Evolutionary conservation across 2,329 filamentous ascomycete genomes (phyloP), one percentile per base, ranked within the genome.

Genomic region (Pseudocercospora crystallina): DNA sequence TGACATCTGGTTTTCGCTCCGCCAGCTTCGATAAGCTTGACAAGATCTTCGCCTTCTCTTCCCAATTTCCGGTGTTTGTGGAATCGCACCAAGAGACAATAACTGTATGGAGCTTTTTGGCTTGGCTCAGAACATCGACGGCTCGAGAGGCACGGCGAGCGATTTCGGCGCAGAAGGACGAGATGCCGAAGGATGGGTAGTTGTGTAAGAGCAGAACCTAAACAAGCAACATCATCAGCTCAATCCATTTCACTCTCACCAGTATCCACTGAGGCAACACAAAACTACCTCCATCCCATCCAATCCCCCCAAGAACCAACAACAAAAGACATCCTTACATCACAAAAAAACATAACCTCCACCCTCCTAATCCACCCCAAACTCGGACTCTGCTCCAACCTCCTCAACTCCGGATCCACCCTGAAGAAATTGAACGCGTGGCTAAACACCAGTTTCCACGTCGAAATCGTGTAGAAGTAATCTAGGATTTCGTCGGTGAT

Each of bases 351-450:
- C 13, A 68, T 61, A 13, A 70, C 41, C 42, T 69, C 65, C 7
- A 69, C 57, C 11, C 62, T 65, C 26, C 60, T 49, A 2, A 70
- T 59, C n/a, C 49, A 44, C 10, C 36, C 14, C 5, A 69, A 57
- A 3, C 46, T 46, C 9, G 54, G 45, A 13, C 51, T 58, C 3
- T 47, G 44, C 13, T 63, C 63, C 9, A 69, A 54, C 8, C 59
- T 53, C n/a, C 52, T 47, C 3, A 69, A 57, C 10, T 65, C 56
- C 3, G 66, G 64, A 50, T 70, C 67, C 17, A 64, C 56, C 38
- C 66, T 64, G 47, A 67, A 69, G 60, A 68, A 69, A 46, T 69
- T 69, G 59, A 69, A 70, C 38, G 67, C 65, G 41, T 69, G 67
- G 43, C 56, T 60, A 54, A 69, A 63, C 31, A 68, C 62, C 12